Conservation (phyloP, 129 eudicot species). For the Tagetes patula region DNA sequence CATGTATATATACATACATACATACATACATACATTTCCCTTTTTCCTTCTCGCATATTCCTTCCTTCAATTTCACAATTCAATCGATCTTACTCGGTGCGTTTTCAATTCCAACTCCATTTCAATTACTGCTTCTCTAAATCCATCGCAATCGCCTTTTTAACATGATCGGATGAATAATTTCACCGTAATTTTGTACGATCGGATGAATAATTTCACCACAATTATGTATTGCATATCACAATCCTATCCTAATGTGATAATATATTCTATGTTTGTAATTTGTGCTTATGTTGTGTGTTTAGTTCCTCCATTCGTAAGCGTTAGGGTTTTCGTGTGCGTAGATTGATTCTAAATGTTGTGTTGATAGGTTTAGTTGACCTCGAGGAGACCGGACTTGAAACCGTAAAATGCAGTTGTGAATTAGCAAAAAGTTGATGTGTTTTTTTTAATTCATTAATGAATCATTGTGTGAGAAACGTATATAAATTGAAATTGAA, state of each 20-base stretch:
- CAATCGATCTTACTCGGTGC: conserved; percentile 34
- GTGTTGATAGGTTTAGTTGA: conserved; percentile 24
- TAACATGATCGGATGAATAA: conserved; percentile 10
- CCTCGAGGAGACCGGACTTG: conserved; percentile 26
- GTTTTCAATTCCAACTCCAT: conserved; percentile 21
- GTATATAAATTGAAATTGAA: conserved; percentile 12
- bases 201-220: conserved; percentile 25
- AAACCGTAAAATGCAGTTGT: conserved; percentile 21
- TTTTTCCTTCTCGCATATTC: conserved; percentile 1
- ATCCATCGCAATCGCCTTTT: neutral
- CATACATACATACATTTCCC: conserved; percentile 4
- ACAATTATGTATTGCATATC: conserved; percentile 10
- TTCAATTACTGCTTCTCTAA: conserved; percentile 4
- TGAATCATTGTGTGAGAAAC: conserved; percentile 1
- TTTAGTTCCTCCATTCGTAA: conserved; percentile 12
- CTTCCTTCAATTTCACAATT: conserved; percentile 17
- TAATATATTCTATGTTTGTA: neutral
- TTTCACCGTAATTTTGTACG: conserved; percentile 15
- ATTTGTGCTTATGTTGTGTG: conserved; percentile 19
- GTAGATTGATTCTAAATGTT: conserved; percentile 7
- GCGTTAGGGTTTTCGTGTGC: neutral
- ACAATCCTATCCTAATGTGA: conserved; percentile 3
- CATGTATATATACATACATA: neutral
- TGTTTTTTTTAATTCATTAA: conserved; percentile 1
- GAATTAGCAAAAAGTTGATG: neutral